Evolutionary conservation across 1,284 basidiomycete genomes (phyloP), one percentile per base, ranked within the genome.

Genomic region (Sutorius eximius): DNA sequence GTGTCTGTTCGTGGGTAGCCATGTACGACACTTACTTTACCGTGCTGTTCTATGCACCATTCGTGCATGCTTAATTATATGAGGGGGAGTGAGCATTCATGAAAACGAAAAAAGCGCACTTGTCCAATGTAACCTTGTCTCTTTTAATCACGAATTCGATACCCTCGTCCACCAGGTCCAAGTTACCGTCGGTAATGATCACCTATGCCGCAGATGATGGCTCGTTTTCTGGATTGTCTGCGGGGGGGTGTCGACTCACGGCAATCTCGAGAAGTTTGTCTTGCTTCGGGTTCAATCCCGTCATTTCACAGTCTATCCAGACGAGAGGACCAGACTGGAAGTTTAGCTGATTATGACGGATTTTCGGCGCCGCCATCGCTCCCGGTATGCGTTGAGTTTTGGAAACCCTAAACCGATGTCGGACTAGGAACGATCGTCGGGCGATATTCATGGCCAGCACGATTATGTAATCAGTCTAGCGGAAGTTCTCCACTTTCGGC

Each of bases 251-350:
- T 46, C 3, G 8, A 62, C 72, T 33, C 51, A 86, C 86, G 13
- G 87, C 87, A 66, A 90, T 86, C 68, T 94, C 91, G 5, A 94
- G 67, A 24, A 49, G 48, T 12, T 49, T 49, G 48, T 49, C 48
- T 32, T 29, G 48, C n/a, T 49, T 49, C 1, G 29, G 78, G 64
- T 88, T 72, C 22, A 87, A 69, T 5, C 85, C 86, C 2, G 90
- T 92, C 92, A 94, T 94, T 72, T 94, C 91, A 65, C 91, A 91
- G 68, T 94, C 92, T 48, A 94, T 82, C 91, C 91, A 94, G 2
- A 94, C 89, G 46, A 94, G 72, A 10, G 92, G 91, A 0, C 89
- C 88, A 18, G 82, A 77, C 7, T 73, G 42, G 27, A 20, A 48
- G 13, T 20, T 47, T 5, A 49, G 7, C 5, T 7, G 48, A n/a